These are phyloP conservation scores for Fusarium algeriense DNA, from an alignment of 2,329 filamentous ascomycete genomes.

Conservation along the genomic window DNA sequence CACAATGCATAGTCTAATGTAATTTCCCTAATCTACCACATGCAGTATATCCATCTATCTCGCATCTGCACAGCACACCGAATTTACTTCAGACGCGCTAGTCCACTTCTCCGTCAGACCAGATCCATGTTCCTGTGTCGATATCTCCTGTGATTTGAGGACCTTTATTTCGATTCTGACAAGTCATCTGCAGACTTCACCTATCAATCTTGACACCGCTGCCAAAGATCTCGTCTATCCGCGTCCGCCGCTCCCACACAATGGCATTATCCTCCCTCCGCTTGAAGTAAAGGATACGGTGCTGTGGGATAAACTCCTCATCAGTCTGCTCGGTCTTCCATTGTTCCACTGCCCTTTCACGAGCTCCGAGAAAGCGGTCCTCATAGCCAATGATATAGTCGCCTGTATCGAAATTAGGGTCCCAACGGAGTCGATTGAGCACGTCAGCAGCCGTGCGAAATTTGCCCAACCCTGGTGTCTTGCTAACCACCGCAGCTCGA, in stretches of 20 bases:
- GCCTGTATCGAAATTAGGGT: conserved; percentile 62
- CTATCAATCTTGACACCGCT: conserved; percentile 56
- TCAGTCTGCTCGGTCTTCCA: conserved; percentile 74
- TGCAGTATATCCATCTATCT: conserved; percentile 3
- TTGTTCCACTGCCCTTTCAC: conserved; percentile 64
- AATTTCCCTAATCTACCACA: conserved; percentile 1
- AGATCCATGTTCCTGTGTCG: conserved; percentile 12
- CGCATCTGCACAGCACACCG: conserved; percentile 11
- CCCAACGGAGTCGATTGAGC: conserved; percentile 71
- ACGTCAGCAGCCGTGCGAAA: conserved; percentile 70
- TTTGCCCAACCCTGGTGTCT: conserved; percentile 56
- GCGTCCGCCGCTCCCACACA: conserved; percentile 69
- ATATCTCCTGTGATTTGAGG: conserved; percentile 16
- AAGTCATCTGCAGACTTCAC: conserved; percentile 11
- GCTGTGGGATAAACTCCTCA: conserved; percentile 75
- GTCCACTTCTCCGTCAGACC: background rate
- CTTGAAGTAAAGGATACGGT: conserved; percentile 72
- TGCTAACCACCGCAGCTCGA: conserved; percentile 30
- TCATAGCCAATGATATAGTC: conserved; percentile 72
- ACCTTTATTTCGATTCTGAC: conserved; percentile 8
- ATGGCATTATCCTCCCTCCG: conserved; percentile 61
- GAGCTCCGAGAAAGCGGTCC: conserved; percentile 68
- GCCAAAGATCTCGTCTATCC: conserved; percentile 68
- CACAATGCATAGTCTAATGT: background rate
- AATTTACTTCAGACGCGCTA: conserved; percentile 22